Evolutionary conservation across 495 filamentous ascomycete genomes (phyloP), one percentile per base, ranked within the genome.

Genomic region (Aspergillus sclerotioniger): DNA sequence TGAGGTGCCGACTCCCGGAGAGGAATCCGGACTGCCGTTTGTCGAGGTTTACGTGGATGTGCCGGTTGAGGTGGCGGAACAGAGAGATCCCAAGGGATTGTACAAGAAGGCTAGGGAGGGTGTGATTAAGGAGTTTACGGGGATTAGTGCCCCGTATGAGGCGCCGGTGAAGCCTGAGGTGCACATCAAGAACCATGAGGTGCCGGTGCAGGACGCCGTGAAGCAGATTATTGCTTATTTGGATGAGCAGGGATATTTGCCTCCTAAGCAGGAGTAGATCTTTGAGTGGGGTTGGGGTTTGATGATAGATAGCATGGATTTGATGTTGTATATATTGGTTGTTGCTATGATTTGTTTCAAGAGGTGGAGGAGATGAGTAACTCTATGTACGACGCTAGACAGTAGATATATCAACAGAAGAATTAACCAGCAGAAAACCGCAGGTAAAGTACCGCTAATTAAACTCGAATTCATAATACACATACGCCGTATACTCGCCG

Each of bases 61-160:
- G 10, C 86, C 90, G 4, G 76, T 98, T 56, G 89, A 88, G 70
- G 88, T 90, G 35, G 94, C 95, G n/a, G 95, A 98, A 82, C 73
- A 88, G 78, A 81, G 94, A 57, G 94, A 98, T 70, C 94, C 94
- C 21, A 98, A 98, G 83, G 95, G 93, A 8, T 72, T 98, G 56
- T 98, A 98, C 70, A 95, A 95, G 84, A 96, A 96, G 84, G 94
- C 94, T 6, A 80, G 92, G 16, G 87, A 86, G 50, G 94, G 94
- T 13, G 83, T 93, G 68, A 96, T 98, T 68, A 93, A 93, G 79
- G 92, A 98, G 62, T 98, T 98, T 68, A 98, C 94, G 12, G 95
- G 94, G 9, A 90, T 98, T 58, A 77, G 73, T 57, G 91, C 92
- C 29, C 94, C 94, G 5, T 98, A 98, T 73, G 94, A 98, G 83